Evolutionary conservation across 1,284 basidiomycete species (phyloP), one percentile per base, ranked within the genome.

Genomic region (Taiwanofungus camphoratus): DNA sequence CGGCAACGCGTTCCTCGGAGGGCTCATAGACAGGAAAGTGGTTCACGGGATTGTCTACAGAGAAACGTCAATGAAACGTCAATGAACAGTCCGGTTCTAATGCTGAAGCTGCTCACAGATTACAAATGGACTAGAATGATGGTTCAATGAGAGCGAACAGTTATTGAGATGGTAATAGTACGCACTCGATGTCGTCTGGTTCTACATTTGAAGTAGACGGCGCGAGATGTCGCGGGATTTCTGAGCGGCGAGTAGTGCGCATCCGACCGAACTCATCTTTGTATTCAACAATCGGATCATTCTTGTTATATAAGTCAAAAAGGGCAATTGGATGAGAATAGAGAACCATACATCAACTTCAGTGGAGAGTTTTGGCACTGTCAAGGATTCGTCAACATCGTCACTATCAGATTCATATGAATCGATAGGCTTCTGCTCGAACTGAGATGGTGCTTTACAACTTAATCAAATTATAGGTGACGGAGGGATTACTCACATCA

Each of bases 1-100:
- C 74, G 4, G 81, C 79, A 23, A 87, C 63, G 3, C 84, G 80
- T 48, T 92, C 91, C 1, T 73, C 77, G n/a, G 87, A 80, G 4
- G 87, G 90, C 55, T 85, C 78, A 56, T 92, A 96, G 0, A 87
- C 79, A 0, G 92, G 92, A 63, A 93, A 97, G 67, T 76, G 79
- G 58, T 77, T 83, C 54, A 74, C 70, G 3, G 84, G 81, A 52
- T 93, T 88, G 41, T 82, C 90, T 87, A 59, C 50, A 23, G 42
- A 26, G 29, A n/a, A n/a, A n/a, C n/a, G n/a, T n/a, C n/a, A n/a
- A n/a, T n/a, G n/a, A n/a, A n/a, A n/a, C n/a, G n/a, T n/a, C n/a
- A n/a, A n/a, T n/a, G n/a, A n/a, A n/a, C n/a, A n/a, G n/a, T n/a
- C n/a, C n/a, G n/a, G n/a, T n/a, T n/a, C n/a, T n/a, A n/a, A n/a